phyloP scores from a whole-genome alignment of 1,139 yeast species.

The Zhuliangozyma parablackwelliae region DNA sequence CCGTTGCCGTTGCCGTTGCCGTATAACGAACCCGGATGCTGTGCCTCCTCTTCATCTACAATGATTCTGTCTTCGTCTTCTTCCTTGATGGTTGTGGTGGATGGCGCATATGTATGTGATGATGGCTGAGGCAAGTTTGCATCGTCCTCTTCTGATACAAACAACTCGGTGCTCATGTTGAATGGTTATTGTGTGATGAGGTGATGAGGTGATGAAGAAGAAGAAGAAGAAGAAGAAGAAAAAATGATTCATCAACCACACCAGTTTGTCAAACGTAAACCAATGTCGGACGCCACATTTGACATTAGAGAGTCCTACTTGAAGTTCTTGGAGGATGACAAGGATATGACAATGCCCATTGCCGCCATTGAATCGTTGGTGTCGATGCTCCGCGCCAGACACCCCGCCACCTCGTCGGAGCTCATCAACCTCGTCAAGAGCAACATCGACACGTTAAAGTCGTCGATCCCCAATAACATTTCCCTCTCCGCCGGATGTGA shows the following conservation, averaged over 20 bases:
- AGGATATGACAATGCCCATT: conserved; percentile 97
- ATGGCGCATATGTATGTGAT: neutral
- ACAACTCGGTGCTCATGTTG: conserved; percentile 3
- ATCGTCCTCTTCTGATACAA: conserved; percentile 11
- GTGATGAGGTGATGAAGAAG: no score
- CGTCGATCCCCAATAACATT: conserved; percentile 82
- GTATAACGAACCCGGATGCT: no score
- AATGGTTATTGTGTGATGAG: no score
- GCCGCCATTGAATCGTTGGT: conserved; percentile 97
- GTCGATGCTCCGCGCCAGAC: conserved; percentile 71
- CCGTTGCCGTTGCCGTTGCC: neutral
- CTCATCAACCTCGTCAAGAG: conserved; percentile 74
- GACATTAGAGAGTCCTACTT: conserved; percentile 80
- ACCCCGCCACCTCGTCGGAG: conserved; percentile 92
- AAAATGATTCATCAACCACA: no score
- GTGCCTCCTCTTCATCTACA: neutral
- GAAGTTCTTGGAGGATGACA: conserved; percentile 75
- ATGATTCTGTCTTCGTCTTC: conserved; percentile 3
- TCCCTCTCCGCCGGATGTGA: conserved; percentile 97
- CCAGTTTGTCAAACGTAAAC: no score
- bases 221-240: no score
- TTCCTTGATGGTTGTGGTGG: conserved; percentile 8
- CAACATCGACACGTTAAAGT: conserved; percentile 70
- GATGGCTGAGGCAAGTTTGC: neutral
- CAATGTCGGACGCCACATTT: conserved; percentile 27